Evolutionary conservation across 129 eudicot species (phyloP), one percentile per base, ranked within the genome.

Genomic region (Artemisia annua): DNA sequence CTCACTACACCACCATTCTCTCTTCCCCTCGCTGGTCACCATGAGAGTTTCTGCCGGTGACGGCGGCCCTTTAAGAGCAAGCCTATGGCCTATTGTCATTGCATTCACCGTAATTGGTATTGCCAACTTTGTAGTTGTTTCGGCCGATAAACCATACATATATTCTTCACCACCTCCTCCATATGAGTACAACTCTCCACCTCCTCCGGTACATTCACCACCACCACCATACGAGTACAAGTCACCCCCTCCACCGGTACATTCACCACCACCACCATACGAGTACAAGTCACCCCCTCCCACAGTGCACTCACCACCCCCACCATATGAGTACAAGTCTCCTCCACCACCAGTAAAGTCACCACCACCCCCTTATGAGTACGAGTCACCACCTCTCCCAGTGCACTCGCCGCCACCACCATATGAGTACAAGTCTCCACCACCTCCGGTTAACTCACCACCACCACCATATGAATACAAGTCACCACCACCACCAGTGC

Each of bases 101-200:
- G 86, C 83, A 55, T 75, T 81, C 54, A 64, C 76, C 0, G 13
- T 85, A 13, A 30, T 85, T n/a, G 79, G 32, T 17, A 70, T 81
- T 52, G 80, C 84, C 11, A 78, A 55, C 18, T 62, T 53, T n/a
- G 1, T 75, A 75, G 78, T 71, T 15, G 85, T 61, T 70, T 80
- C 75, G 0, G 87, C 82, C 0, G 82, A 78, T 55, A 8, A 67
- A 3, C 82, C 85, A 63, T 80, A 79, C 62, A 60, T 72, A 2
- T 80, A 79, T 57, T 67, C 85, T 26, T 77, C 88, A 39, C 88
- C 88, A 1, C 87, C 87, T 26, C 87, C 87, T 7, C 87, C 87
- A 0, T 84, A 84, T 44, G 74, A 28, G 24, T 83, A 83, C 60
- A 83, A 54, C 5, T 78, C 86, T 1, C 86, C 86, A 1, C 86